Conservation (phyloP, 768 basidiomycete species). For the Trametes elegans region DNA sequence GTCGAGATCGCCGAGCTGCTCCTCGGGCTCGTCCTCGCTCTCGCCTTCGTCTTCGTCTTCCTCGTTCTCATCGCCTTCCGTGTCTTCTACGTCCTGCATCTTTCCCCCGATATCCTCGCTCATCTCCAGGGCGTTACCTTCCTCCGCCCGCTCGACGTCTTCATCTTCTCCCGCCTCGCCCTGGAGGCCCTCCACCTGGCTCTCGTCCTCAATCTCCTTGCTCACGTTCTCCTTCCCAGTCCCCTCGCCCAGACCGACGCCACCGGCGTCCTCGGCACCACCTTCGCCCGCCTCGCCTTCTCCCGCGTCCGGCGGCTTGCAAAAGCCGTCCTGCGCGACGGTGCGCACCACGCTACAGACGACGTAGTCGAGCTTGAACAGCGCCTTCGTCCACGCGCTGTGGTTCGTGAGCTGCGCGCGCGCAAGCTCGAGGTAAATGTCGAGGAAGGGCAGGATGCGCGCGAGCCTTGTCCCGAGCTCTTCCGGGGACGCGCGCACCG, state of each 20-base stretch:
- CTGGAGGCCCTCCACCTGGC: constrained; percentile 91
- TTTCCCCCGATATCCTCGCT: constrained; percentile 84
- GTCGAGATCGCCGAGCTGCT: constrained; percentile 81
- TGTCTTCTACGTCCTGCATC: constrained; percentile 79
- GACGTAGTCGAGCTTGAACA: constrained; percentile 84
- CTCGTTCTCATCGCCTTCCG: constrained; percentile 45
- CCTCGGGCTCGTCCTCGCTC: constrained; percentile 72
- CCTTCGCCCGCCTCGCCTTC: constrained; percentile 49
- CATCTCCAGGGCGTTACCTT: constrained; percentile 88
- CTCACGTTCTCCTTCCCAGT: constrained; percentile 82
- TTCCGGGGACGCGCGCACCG: constrained; percentile 36
- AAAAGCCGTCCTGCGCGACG: constrained; percentile 86
- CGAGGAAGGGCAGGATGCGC: constrained; percentile 73
- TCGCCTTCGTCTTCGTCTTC: constrained; percentile 46
- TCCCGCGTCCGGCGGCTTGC: constrained; percentile 76
- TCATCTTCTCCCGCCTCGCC: constrained; percentile 56
- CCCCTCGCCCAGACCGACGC: constrained; percentile 88
- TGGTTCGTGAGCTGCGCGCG: constrained; percentile 55
- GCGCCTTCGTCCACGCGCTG: constrained; percentile 64
- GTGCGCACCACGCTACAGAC: constrained; percentile 71
- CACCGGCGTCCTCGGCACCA: constrained; percentile 53
- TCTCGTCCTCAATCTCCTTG: constrained; percentile 94
- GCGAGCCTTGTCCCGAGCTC: constrained; percentile 37
- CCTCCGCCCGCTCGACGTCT: constrained; percentile 46
- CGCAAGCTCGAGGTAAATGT: constrained; percentile 56